Evolutionary conservation across 495 filamentous ascomycete genomes (phyloP).

Genomic region (Neurospora tetraspora): DNA sequence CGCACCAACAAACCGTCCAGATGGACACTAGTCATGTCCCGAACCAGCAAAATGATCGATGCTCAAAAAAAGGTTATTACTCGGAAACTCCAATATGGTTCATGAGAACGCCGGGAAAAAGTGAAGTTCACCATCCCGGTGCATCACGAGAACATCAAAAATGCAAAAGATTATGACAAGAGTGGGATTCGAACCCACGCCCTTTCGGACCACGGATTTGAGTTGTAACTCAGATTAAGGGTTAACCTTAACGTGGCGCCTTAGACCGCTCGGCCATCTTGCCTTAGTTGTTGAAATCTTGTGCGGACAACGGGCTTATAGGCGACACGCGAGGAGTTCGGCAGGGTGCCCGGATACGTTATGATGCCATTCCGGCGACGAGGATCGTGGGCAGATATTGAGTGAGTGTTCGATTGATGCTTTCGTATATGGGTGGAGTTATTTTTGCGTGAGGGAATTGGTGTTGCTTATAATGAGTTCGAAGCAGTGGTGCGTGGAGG

Average conservation of each 20-base stretch:
- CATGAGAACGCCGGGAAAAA: background rate
- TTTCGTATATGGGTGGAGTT: too few relatives aligned
- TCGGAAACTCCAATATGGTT: background rate
- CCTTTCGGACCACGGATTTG: constrained; percentile 3
- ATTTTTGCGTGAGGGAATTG: too few relatives aligned
- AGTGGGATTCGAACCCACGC: constrained; percentile 12
- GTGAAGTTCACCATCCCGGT: background rate
- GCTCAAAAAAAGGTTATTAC: too few relatives aligned
- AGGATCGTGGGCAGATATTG: too few relatives aligned
- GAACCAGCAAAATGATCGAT: background rate
- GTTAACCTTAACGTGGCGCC: background rate
- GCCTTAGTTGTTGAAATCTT: background rate
- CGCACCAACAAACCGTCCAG: too few relatives aligned
- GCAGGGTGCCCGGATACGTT: too few relatives aligned
- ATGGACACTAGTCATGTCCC: too few relatives aligned
- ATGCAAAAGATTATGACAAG: constrained; percentile 2
- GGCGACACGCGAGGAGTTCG: too few relatives aligned
- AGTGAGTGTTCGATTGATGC: too few relatives aligned
- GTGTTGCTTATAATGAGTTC: background rate
- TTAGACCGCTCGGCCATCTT: background rate
- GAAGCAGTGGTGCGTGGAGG: background rate
- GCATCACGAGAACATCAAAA: background rate
- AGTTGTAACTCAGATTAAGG: background rate
- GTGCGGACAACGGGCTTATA: background rate
- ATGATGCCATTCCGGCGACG: too few relatives aligned